Evolutionary conservation across 202 grass and related monocot species (phyloP).

Genomic region (Schoenoplectus tabernaemontani): DNA sequence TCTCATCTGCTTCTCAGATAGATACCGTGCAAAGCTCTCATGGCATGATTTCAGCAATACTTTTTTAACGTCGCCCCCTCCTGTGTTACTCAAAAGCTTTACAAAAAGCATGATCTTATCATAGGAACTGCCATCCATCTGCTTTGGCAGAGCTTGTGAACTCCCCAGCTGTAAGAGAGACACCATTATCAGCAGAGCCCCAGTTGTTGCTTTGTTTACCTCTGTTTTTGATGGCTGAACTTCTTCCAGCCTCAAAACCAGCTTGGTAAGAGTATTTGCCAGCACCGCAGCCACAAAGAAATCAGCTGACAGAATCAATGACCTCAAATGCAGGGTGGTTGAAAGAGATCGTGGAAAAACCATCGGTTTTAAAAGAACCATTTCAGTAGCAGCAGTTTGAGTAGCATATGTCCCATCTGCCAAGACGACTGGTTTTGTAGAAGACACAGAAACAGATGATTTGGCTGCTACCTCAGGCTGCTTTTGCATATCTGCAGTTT

Average conservation of each 20-base stretch:
- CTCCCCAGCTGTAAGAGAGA: conserved; percentile 28
- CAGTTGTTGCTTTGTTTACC: conserved; percentile 29
- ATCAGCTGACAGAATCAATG: conserved; percentile 31
- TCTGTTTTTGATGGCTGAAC: conserved; percentile 30
- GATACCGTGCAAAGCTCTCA: conserved; percentile 31
- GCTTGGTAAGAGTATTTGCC: conserved; percentile 27
- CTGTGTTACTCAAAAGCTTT: conserved; percentile 30
- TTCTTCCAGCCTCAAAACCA: conserved; percentile 35
- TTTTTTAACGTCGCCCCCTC: conserved; percentile 25
- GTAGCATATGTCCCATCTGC: conserved; percentile 43
- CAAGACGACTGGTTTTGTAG: conserved; percentile 31
- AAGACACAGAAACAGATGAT: conserved; percentile 16
- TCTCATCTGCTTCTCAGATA: conserved; percentile 30
- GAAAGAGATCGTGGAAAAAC: conserved; percentile 16
- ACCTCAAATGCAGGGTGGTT: conserved; percentile 28
- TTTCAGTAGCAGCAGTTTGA: conserved; percentile 35
- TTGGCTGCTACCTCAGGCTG: background rate
- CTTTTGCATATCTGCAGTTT: conserved; percentile 15
- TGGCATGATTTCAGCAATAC: conserved; percentile 29
- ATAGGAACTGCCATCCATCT: conserved; percentile 32
- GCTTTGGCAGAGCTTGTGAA: conserved; percentile 28
- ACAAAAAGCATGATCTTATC: conserved; percentile 28
- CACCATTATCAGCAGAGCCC: conserved; percentile 28
- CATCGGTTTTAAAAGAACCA: background rate
- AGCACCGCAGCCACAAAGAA: conserved; percentile 30